Conservation (phyloP, 2,329 filamentous ascomycete species). For the Pseudogymnoascus sp. region DNA sequence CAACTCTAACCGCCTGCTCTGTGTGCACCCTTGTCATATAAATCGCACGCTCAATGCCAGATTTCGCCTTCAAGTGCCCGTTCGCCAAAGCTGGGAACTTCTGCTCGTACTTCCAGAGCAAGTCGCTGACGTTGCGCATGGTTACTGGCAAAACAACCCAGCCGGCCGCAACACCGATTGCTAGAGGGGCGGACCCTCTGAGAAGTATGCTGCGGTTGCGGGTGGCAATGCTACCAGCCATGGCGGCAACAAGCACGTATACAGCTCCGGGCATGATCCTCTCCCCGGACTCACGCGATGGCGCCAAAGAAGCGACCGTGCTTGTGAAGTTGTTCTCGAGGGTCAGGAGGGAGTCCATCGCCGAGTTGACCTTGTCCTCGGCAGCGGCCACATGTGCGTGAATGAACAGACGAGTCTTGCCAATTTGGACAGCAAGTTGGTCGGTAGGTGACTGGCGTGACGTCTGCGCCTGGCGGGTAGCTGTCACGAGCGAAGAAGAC, state of each 20-base stretch:
- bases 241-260: conserved; percentile 87
- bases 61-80: conserved; percentile 64
- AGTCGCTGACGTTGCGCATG: conserved; percentile 76
- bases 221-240: conserved; percentile 88
- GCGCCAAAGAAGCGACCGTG: conserved; percentile 82
- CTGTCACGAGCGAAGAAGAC: conserved; percentile 30
- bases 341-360: conserved; percentile 71
- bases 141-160: conserved; percentile 83
- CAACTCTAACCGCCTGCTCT: conserved; percentile 59
- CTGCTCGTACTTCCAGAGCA: conserved; percentile 91
- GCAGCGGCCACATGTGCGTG: conserved; percentile 65
- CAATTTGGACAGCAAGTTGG: conserved; percentile 75
- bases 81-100: conserved; percentile 75
- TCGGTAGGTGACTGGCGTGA: conserved; percentile 58
- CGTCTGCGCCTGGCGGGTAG: conserved; percentile 30
- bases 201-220: conserved; percentile 82
- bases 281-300: conserved; percentile 77
- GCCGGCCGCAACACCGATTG: conserved; percentile 73
- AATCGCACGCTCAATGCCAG: conserved; percentile 61
- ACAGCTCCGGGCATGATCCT: conserved; percentile 80
- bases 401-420: conserved; percentile 69
- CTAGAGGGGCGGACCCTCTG: conserved; percentile 66
- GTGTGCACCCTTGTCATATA: conserved; percentile 68
- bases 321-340: conserved; percentile 85
- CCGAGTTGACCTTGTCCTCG: conserved; percentile 76